Percentiles rank a stretch among this genome's conserved stretches.
Evolutionary conservation across 331 rosid genomes (phyloP).

Genomic region (Acacia pycnantha): DNA sequence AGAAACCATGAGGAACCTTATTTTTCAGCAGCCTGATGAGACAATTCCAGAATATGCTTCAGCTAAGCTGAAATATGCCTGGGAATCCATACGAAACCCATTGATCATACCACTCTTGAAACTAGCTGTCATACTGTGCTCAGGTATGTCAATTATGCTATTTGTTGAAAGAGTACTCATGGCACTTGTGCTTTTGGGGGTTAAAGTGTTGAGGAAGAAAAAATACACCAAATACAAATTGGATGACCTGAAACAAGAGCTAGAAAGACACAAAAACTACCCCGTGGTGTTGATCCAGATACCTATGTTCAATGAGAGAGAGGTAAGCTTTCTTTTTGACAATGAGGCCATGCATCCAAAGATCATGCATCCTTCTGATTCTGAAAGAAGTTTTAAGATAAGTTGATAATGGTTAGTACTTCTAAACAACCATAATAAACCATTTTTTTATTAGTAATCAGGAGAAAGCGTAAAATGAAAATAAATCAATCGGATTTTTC

Average conservation of each 20-base stretch:
- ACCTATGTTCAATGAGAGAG: constrained; percentile 64
- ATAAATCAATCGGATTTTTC: constrained; percentile 20
- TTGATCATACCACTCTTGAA: constrained; percentile 44
- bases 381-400: not conserved
- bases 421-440: constrained; percentile 18
- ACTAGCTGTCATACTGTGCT: constrained; percentile 49
- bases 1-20: constrained; percentile 42
- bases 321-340: constrained; percentile 39
- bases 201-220: constrained; percentile 51
- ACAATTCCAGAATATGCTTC: constrained; percentile 35
- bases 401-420: constrained; percentile 4
- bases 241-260: constrained; percentile 44
- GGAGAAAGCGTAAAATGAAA: constrained; percentile 21
- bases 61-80: constrained; percentile 42
- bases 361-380: not conserved
- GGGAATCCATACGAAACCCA: constrained; percentile 45
- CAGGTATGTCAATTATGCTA: constrained; percentile 56
- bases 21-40: constrained; percentile 39
- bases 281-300: constrained; percentile 58
- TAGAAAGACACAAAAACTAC: constrained; percentile 43
- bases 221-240: constrained; percentile 52
- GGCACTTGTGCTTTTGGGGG: constrained; percentile 37
- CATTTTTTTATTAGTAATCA: constrained; percentile 1
- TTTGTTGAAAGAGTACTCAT: constrained; percentile 52
- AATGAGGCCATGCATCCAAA: constrained; percentile 12